Base-by-base conservation (phyloP, 139 green algal species). In the Protoeuglena noctilucae region DNA sequence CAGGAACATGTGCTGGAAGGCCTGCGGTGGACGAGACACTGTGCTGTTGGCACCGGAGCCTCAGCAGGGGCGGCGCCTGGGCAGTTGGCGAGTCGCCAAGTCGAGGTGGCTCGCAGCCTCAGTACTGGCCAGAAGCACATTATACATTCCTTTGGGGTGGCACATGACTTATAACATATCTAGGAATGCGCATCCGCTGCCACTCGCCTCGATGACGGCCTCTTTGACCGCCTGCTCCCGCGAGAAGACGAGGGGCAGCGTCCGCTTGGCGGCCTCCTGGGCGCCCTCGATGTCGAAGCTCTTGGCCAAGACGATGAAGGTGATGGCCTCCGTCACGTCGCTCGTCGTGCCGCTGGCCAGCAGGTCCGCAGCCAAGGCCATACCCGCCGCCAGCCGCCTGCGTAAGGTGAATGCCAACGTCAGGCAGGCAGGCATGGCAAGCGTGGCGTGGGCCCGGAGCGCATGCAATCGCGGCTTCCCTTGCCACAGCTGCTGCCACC, bases 191-290 rank as follows among this genome's bases (percentile, higher is more conserved):
- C n/a, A 78, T 48, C 27, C 40, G 47, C 1, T 54, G 28, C 23
- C 40, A n/a, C n/a, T 29, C n/a, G 80, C 83, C 30, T 85, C 79
- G 47, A 86, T 61, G 7, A 93, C 80, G 3, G 77, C 70, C 18
- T 84, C 66, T 45, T 73, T 75, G 18, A 75, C 56, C 21, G 63
- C 63, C 53, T 78, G 67, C 49, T 94, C 82, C 19, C 65, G 60
- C 18, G 70, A 79, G 66, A 94, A 94, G 12, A 93, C 66, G 27
- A 95, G 76, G 2, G 85, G 78, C 62, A 93, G 80, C n/a, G n/a
- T n/a, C n/a, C 34, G 34, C 49, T 43, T 7, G 34, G 9, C 34
- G n/a, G n/a, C n/a, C n/a, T n/a, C 31, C 54, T 51, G 25, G 0
- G 63, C 47, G 46, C 54, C 61, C 27, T 77, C 63, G 30, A 89